These are phyloP conservation scores for Rhizophagus prolifer DNA, from an alignment of 192 early-diverging fungal genomes.

Conservation along the genomic window DNA sequence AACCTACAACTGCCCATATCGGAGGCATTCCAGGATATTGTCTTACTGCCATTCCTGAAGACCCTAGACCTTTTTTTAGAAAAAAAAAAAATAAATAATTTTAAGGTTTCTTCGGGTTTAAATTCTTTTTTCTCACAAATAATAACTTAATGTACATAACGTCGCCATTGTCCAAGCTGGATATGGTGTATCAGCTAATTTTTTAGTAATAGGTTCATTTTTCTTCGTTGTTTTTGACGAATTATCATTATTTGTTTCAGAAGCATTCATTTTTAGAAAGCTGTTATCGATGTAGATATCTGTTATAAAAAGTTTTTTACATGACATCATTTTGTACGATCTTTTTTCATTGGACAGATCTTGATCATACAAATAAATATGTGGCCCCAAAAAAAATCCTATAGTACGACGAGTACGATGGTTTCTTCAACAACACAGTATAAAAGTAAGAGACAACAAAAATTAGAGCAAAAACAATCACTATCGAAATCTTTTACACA, in stretches of 20 bases:
- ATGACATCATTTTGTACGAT: too few relatives aligned
- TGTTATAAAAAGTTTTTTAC: too few relatives aligned
- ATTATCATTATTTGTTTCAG: background rate
- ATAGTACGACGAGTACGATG: background rate
- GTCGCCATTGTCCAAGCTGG: conserved; percentile 2
- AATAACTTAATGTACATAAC: background rate
- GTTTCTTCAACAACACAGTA: background rate
- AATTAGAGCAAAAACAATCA: conserved; percentile 14
- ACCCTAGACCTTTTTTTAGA: background rate
- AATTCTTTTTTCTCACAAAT: background rate
- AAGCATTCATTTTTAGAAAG: too few relatives aligned
- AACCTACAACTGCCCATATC: background rate
- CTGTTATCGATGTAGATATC: too few relatives aligned
- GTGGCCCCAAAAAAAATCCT: background rate
- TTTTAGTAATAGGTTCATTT: background rate
- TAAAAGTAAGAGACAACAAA: conserved; percentile 24
- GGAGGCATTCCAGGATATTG: background rate
- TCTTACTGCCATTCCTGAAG: background rate
- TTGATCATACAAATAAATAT: too few relatives aligned
- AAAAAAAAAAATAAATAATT: background rate
- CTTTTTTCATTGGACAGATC: too few relatives aligned
- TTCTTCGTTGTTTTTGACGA: background rate
- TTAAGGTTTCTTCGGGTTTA: background rate
- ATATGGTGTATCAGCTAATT: background rate
- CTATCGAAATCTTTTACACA: conserved; percentile 11